Conservation (phyloP, 257 asterid genomes). For the Plectranthus barbatus region DNA sequence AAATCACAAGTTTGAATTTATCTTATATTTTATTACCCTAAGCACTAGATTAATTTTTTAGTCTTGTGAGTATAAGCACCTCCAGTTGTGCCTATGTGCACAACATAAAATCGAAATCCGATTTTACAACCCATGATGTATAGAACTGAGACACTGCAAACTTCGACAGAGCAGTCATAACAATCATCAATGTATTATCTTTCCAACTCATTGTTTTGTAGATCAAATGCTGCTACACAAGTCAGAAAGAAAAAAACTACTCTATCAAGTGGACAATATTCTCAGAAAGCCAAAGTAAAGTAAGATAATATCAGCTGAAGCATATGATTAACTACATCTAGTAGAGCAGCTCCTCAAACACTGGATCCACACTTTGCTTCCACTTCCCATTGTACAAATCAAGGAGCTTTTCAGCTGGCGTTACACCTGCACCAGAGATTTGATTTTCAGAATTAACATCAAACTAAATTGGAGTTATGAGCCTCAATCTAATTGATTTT, state of each 20-base stretch:
- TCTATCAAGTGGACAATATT: background rate
- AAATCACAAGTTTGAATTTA: too few species aligned
- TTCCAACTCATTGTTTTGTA: too few species aligned
- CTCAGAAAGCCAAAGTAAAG: background rate
- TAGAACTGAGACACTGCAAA: too few species aligned
- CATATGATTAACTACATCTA: constrained; percentile 19
- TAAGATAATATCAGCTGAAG: background rate
- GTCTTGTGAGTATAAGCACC: too few species aligned
- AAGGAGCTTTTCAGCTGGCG: constrained; percentile 93
- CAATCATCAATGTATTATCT: too few species aligned
- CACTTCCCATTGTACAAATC: constrained; percentile 86
- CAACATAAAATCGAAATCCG: too few species aligned
- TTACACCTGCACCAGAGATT: constrained; percentile 42
- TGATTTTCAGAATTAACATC: background rate
- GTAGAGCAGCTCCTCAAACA: constrained; percentile 83
- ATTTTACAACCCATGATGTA: too few species aligned
- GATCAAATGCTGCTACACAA: background rate
- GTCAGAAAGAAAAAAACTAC: background rate
- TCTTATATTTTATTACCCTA: too few species aligned
- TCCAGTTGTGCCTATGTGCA: too few species aligned
- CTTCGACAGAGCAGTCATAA: too few species aligned
- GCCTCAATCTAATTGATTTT: background rate
- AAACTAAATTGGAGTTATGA: background rate
- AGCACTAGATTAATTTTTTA: too few species aligned
- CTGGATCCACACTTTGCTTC: constrained; percentile 78